A percentile compares a stretch with the other conserved stretches of the same genome.
phyloP scores from a whole-genome alignment of 2,329 filamentous ascomycete genomes.

The Cercospora berteroae region DNA sequence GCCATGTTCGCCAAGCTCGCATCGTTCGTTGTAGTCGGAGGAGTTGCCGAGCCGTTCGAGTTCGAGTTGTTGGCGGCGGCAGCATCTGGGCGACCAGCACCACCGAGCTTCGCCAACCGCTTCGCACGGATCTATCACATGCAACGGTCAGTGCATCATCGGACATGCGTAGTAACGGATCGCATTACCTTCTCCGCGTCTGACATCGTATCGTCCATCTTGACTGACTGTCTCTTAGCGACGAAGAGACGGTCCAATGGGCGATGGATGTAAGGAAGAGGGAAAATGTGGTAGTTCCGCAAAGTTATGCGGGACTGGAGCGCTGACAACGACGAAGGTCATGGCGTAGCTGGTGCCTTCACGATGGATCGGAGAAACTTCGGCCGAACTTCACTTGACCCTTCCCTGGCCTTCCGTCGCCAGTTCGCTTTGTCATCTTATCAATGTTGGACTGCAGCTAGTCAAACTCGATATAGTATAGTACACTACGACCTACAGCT shows the following conservation, averaged over 20 bases:
- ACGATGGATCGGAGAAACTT: not conserved
- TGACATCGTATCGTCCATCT: conserved; percentile 35
- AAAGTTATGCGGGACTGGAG: not conserved
- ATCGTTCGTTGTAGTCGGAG: conserved; percentile 22
- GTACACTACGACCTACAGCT: not conserved
- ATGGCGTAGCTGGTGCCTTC: conserved; percentile 5
- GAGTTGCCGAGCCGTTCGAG: conserved; percentile 16
- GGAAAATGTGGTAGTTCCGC: not conserved
- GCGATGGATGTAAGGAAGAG: not conserved
- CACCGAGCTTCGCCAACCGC: conserved; percentile 62
- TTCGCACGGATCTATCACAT: conserved; percentile 61
- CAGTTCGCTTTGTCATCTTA: not conserved
- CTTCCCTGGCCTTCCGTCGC: not conserved
- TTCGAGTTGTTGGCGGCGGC: conserved; percentile 1
- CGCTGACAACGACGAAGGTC: not conserved
- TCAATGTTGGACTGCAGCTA: not conserved
- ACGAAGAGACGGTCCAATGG: not conserved
- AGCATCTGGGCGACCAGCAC: conserved; percentile 32
- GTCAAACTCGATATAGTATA: not conserved
- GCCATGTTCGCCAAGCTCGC: conserved; percentile 5
- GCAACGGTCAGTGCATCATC: conserved; percentile 7
- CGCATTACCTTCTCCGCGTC: conserved; percentile 49
- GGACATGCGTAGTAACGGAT: not conserved
- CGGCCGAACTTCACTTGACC: not conserved
- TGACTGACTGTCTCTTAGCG: not conserved